A percentile compares a stretch with the other conserved stretches of the same genome.
Conservation (phyloP, 2,329 filamentous ascomycete genomes). For the Stemphylium lycopersici region DNA sequence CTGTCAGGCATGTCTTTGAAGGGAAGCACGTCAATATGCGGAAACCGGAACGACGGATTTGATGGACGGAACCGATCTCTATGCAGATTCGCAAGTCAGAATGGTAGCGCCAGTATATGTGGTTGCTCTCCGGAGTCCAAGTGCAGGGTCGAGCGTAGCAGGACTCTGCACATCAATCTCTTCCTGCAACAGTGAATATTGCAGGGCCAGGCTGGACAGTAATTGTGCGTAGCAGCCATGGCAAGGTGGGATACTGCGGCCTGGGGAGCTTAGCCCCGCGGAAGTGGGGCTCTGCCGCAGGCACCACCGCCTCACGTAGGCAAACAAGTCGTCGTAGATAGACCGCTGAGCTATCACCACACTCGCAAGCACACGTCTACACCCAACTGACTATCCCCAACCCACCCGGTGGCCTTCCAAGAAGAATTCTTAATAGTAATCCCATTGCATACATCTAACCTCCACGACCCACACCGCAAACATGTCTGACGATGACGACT, state of each 20-base stretch:
- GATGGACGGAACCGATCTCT: background rate
- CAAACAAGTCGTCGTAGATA: slow-evolving; percentile 21
- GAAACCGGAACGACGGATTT: background rate
- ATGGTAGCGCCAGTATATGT: background rate
- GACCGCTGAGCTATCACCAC: slow-evolving; percentile 8
- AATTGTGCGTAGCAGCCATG: too few species aligned
- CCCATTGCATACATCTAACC: background rate
- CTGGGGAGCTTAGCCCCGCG: slow-evolving; percentile 14
- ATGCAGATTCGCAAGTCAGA: background rate
- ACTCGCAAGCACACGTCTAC: background rate
- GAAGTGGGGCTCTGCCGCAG: slow-evolving; percentile 23
- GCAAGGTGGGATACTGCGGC: background rate
- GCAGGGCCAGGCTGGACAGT: too few species aligned
- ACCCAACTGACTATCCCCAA: background rate
- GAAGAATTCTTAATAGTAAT: background rate
- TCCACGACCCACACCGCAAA: slow-evolving; percentile 37
- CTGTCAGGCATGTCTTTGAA: background rate
- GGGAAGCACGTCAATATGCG: background rate
- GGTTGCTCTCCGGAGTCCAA: background rate
- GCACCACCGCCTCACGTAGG: slow-evolving; percentile 21
- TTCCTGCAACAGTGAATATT: too few species aligned
- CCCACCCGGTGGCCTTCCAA: background rate
- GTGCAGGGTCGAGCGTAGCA: too few species aligned
- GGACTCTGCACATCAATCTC: too few species aligned
- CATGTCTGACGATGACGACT: slow-evolving; percentile 88